Base-by-base conservation (phyloP, 306 rosid species). In the Cicer judaicum region DNA sequence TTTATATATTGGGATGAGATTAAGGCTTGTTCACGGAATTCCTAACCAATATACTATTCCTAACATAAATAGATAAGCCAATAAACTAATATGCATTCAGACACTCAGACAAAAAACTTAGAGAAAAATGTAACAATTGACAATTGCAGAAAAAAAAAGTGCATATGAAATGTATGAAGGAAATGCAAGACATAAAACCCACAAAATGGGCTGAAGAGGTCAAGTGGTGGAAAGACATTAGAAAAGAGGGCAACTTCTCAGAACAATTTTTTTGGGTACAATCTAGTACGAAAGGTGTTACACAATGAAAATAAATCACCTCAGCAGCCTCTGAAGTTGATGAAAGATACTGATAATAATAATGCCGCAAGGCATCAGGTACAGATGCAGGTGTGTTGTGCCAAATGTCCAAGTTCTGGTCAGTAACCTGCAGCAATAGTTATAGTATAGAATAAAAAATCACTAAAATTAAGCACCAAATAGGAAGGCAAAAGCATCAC, bases 341-440 rank as follows among this genome's bases (percentile, higher is more conserved):
- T 75, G 97, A 92, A 80, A 92, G 93, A 84, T 88, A 90, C 75
- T 90, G 89, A 84, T 92, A 92, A 83, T 94, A 94, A 76, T 94
- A 94, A 87, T 94, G 97, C 53, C 99, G 96, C 81, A 94, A 76
- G 69, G 99, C 97, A 89, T 94, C 99, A 53, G 96, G 90, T 61
- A 94, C 99, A 67, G 87, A 86, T 68, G 99, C 97, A 48, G 97
- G 89, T 71, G 95, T 79, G 60, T 84, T 84, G 81, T 90, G 89
- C 97, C 97, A 92, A 81, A 74, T 80, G 74, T 92, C 96, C 84
- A 94, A 84, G 79, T 92, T 77, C 84, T 94, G 97, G 73, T 87
- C 97, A 62, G 95, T 67, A 72, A 94, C 96, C 99, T 94, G 85
- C 73, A 82, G 43, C 38, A 64, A 78, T 60, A 66, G 14, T 42